Evolutionary conservation across 1,139 yeast species (phyloP), one percentile per base, ranked within the genome.

Genomic region (Nakaseomyces nivariensis): DNA sequence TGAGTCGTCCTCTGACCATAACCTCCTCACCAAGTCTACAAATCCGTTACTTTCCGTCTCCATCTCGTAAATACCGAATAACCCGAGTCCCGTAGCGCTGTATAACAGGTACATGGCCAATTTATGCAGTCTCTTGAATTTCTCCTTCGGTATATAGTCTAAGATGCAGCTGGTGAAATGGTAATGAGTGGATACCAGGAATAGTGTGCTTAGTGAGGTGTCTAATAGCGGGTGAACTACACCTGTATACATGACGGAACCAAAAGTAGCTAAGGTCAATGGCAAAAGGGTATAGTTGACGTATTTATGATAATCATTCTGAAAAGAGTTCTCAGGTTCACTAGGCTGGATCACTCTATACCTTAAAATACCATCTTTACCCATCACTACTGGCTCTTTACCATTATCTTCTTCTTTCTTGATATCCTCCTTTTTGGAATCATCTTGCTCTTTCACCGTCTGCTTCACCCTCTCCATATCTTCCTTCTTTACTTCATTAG

Each of bases 91-190:
- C 7, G 95, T 77, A 36, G 96, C 96, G 8, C 80, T 67, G 48
- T 82, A 78, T 60, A 90, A 75, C 47, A 84, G 67, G 57, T 76
- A 74, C 73, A 79, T 74, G 50, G 92, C 86, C 45, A 74, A 64
- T 51, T 73, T 75, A 69, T 85, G 85, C 76, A 84, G 77, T 43
- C 73, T 62, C 8, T 95, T 95, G 66, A 82, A 90, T 38, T 82
- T 87, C 67, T 96, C 79, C 68, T 75, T 73, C 49, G 96, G 97
- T 55, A 90, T 82, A 70, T 89, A 89, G 69, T 90, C 97, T 54
- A 82, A 79, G 63, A 90, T 88, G 71, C 96, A 87, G 40, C 95
- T 75, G 62, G 81, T 82, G 70, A 90, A 78, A 0, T 97, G 97
- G 51, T 81, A 76, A 67, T 85, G 86, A 52, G 83, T 75, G 71